These are phyloP conservation scores for Mayamaea pseudoterrestris DNA, from an alignment of 108 stramenopile species.

Conservation along the genomic window DNA sequence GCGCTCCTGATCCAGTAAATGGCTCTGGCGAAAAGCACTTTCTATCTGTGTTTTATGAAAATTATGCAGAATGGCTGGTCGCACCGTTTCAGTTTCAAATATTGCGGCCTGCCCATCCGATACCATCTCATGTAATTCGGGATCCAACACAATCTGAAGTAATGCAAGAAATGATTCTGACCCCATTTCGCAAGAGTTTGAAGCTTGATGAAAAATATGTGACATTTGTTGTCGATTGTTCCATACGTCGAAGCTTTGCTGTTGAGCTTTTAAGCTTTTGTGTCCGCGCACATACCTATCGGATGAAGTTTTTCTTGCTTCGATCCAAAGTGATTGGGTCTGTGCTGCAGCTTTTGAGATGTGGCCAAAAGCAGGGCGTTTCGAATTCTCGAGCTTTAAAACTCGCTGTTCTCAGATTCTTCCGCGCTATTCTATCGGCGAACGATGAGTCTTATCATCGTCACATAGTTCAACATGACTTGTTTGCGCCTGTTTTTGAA, in stretches of 20 bases:
- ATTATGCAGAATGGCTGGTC: slow-evolving; percentile 69
- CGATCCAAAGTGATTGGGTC: slow-evolving; percentile 52
- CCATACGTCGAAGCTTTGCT: slow-evolving; percentile 64
- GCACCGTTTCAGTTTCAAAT: slow-evolving; percentile 71
- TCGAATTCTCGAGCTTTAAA: slow-evolving; percentile 69
- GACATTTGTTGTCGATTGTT: slow-evolving; percentile 26
- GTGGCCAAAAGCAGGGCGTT: slow-evolving; percentile 1
- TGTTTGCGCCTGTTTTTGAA: slow-evolving; percentile 80
- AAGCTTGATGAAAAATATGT: slow-evolving; percentile 25
- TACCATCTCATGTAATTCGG: slow-evolving; percentile 15
- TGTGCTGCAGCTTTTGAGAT: slow-evolving; percentile 46
- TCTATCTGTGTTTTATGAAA: slow-evolving; percentile 71
- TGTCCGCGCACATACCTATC: slow-evolving; percentile 72
- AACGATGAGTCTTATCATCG: slow-evolving; percentile 83
- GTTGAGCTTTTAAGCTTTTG: slow-evolving; percentile 80
- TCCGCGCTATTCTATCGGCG: slow-evolving; percentile 68
- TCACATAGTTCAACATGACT: slow-evolving; percentile 75
- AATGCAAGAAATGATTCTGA: slow-evolving; percentile 18
- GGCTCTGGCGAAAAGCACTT: slow-evolving; percentile 68
- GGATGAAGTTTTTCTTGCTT: slow-evolving; percentile 74
- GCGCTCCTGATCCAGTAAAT: too few species aligned
- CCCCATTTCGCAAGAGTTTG: slow-evolving; percentile 23
- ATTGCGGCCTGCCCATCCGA: slow-evolving; percentile 30
- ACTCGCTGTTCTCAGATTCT: slow-evolving; percentile 59
- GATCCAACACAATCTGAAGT: slow-evolving; percentile 7